These are phyloP conservation scores for Auricularia heimuer DNA, from an alignment of 768 basidiomycete genomes.

Conservation along the genomic window DNA sequence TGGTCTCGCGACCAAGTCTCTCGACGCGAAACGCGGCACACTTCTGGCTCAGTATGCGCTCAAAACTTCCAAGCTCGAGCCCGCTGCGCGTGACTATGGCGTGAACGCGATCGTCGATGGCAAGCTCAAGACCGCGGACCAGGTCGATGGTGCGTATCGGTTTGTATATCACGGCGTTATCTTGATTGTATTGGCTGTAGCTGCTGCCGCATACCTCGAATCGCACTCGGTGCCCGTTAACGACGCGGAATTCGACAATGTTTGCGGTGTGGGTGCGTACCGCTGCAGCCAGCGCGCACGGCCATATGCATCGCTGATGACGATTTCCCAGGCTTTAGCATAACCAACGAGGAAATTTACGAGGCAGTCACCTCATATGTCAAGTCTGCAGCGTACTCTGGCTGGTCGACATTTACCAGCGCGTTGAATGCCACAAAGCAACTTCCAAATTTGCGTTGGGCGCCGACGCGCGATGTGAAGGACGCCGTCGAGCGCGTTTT, in stretches of 20 bases:
- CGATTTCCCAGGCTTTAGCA: slow-evolving; percentile 57
- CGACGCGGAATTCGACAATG: slow-evolving; percentile 58
- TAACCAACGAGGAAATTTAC: slow-evolving; percentile 57
- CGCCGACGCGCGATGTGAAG: slow-evolving; percentile 75
- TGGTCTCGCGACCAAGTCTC: slow-evolving; percentile 31
- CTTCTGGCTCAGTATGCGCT: slow-evolving; percentile 60
- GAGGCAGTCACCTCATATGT: slow-evolving; percentile 48
- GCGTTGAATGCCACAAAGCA: slow-evolving; percentile 54
- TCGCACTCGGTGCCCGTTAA: slow-evolving; percentile 50
- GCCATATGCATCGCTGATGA: neutral
- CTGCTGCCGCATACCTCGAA: slow-evolving; percentile 69
- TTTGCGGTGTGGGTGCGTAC: slow-evolving; percentile 79
- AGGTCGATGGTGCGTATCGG: slow-evolving; percentile 62
- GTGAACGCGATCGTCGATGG: slow-evolving; percentile 62
- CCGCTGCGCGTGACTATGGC: slow-evolving; percentile 49
- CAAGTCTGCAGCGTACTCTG: slow-evolving; percentile 35
- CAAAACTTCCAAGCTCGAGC: slow-evolving; percentile 50
- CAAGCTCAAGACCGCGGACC: slow-evolving; percentile 70
- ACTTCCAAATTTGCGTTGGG: slow-evolving; percentile 66
- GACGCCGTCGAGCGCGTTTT: slow-evolving; percentile 66
- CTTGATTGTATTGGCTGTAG: slow-evolving; percentile 26
- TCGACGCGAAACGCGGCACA: slow-evolving; percentile 71
- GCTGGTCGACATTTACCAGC: slow-evolving; percentile 70
- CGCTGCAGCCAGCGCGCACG: neutral
- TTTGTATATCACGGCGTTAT: neutral